These are phyloP conservation scores for Chlamydomonas schloesseri DNA, from an alignment of 139 green algal species.

Conservation along the genomic window DNA sequence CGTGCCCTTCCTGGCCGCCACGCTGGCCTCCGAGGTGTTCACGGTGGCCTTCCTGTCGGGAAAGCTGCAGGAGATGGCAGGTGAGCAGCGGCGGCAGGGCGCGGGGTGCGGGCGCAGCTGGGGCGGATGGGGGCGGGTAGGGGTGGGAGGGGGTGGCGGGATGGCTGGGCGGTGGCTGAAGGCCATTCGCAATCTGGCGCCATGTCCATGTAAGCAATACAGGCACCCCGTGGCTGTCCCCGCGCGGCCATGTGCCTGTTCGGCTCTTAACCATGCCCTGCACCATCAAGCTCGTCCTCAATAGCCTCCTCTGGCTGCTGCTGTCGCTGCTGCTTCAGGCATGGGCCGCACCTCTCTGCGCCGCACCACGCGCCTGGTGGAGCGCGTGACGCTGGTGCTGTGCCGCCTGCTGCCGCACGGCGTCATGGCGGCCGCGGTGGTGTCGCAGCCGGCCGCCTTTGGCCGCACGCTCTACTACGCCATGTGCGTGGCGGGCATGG, in stretches of 20 bases:
- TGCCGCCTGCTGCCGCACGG: conserved; percentile 48
- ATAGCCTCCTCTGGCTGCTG: no score
- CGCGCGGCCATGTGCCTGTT: no score
- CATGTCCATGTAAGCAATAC: no score
- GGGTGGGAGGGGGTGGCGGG: no score
- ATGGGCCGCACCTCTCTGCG: not conserved
- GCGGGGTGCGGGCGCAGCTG: not conserved
- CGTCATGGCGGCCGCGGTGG: conserved; percentile 22
- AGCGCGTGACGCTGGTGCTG: conserved; percentile 30
- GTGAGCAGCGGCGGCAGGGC: no score
- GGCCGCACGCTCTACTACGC: conserved; percentile 43
- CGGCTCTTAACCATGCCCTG: no score
- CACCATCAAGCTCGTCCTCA: no score
- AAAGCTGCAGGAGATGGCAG: conserved; percentile 54
- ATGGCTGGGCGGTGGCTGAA: no score
- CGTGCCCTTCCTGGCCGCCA: conserved; percentile 57
- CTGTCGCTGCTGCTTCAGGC: no score
- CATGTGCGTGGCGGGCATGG: conserved; percentile 54
- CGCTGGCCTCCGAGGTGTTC: conserved; percentile 51
- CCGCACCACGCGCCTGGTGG: not conserved
- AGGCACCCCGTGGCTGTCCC: no score
- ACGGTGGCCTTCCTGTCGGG: conserved; percentile 47
- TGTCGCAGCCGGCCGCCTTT: conserved; percentile 44
- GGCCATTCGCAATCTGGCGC: no score
- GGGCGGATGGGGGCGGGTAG: no score